phyloP scores from a whole-genome alignment of 208 protist species.

The Hexamita inflata region DNA sequence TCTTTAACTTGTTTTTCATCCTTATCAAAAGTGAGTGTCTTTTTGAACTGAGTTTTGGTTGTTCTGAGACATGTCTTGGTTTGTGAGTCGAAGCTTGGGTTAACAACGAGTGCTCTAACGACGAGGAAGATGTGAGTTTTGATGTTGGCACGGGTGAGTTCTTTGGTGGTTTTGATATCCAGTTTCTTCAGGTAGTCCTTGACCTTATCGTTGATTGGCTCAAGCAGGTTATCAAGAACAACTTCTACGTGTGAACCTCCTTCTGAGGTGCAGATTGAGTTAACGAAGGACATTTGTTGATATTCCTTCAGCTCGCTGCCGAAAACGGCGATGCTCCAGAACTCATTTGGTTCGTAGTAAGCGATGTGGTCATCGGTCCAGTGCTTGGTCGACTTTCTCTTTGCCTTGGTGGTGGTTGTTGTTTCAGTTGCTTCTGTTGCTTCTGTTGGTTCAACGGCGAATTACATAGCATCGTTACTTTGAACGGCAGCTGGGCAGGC shows the following conservation, averaged over 20 bases:
- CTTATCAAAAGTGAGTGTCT: conserved; percentile 36
- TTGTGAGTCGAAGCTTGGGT: conserved; percentile 98
- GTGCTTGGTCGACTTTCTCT: not conserved
- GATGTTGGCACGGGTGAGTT: conserved; percentile 79
- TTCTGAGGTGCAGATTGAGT: conserved; percentile 88
- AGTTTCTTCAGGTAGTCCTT: conserved; percentile 53
- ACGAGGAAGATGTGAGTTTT: conserved; percentile 94
- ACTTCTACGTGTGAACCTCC: conserved; percentile 96
- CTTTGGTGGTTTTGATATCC: not conserved
- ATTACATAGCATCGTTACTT: not conserved
- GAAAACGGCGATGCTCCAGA: conserved; percentile 87
- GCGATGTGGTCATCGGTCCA: not conserved
- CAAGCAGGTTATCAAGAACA: conserved; percentile 75
- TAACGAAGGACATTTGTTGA: conserved; percentile 97
- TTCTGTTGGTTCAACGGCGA: not conserved
- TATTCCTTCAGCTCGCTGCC: conserved; percentile 61
- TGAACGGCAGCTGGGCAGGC: not conserved
- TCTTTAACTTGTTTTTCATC: conserved; percentile 49
- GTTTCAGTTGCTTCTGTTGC: not conserved
- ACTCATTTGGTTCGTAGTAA: conserved; percentile 49
- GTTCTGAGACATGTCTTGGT: conserved; percentile 97
- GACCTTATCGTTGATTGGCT: conserved; percentile 64
- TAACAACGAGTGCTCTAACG: conserved; percentile 94
- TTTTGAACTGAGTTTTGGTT: conserved; percentile 77
- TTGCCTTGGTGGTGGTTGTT: not conserved